Base-by-base conservation (phyloP, 2,329 filamentous ascomycete species). In the Lanzia echinophila region DNA sequence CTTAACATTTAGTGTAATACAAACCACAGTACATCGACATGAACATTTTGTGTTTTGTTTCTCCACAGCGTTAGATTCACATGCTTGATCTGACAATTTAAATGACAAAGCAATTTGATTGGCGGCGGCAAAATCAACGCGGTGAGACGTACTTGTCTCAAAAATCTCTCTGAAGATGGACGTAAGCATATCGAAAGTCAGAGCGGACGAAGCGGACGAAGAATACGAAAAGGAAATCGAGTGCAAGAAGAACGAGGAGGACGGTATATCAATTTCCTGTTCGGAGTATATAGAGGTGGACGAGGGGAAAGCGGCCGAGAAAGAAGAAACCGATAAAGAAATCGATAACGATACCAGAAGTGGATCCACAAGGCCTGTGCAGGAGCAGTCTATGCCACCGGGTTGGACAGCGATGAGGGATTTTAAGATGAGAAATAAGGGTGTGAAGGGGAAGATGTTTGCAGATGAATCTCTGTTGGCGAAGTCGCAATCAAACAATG, bases 401-500 rank as follows among this genome's bases (percentile, higher is more conserved):
- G 47, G 47, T n/a, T 55, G 53, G 53, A 54, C 33, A 19, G 39
- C 39, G 1, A 46, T 41, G 15, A 32, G 19, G 24, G 17, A 45
- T 24, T n/a, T n/a, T n/a, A n/a, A n/a, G n/a, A 15, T n/a, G 20
- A 36, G 17, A 20, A 47, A 47, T 3, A 54, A 15, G 11, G 31
- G 19, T n/a, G 32, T 34, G 34, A 50, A 31, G 13, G 42, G 42
- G 22, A 45, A 45, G 6, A 39, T 8, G 43, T 20, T n/a, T 12
- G 33, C 12, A 47, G 12, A n/a, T n/a, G 1, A 39, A 39, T 6
- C 36, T 39, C 15, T 17, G 36, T 24, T 65, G 10, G 59, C 61
- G 41, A 48, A 53, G 31, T 56, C 57, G 15, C 45, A 57, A 33
- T 57, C 55, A 10, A 60, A 57, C 36, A 55, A 43, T 6, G 57